A percentile compares a stretch with the other conserved stretches of the same genome.
These are phyloP conservation scores for Baeospora myosura DNA, from an alignment of 1,284 basidiomycete species.

Conservation along the genomic window DNA sequence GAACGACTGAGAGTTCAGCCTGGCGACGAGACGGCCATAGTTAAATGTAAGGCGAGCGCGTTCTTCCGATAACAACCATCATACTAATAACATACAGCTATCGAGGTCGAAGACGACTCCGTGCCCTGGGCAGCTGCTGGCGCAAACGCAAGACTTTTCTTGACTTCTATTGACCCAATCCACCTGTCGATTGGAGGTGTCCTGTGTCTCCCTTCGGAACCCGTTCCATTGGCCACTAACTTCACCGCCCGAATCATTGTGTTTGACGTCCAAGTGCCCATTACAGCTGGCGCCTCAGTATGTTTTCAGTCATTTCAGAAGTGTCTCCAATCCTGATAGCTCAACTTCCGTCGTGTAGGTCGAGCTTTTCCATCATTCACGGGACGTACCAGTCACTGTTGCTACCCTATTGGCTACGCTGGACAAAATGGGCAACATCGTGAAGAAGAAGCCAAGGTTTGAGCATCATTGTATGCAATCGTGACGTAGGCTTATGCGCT, in stretches of 20 bases:
- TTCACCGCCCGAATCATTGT: slow-evolving; percentile 89
- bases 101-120: slow-evolving; percentile 76
- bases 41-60: slow-evolving; percentile 56
- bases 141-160: slow-evolving; percentile 79
- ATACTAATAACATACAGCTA: slow-evolving; percentile 44
- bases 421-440: slow-evolving; percentile 72
- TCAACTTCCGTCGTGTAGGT: no score
- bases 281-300: slow-evolving; percentile 82
- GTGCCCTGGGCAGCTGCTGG: slow-evolving; percentile 90
- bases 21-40: slow-evolving; percentile 83
- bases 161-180: slow-evolving; percentile 81
- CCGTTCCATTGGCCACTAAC: slow-evolving; percentile 67
- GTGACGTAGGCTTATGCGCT: slow-evolving; percentile 3
- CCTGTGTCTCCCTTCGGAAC: slow-evolving; percentile 68
- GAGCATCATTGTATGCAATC: background rate
- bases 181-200: slow-evolving; percentile 86
- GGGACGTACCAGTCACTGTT: slow-evolving; percentile 85
- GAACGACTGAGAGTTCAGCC: slow-evolving; percentile 84
- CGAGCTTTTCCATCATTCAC: slow-evolving; percentile 91
- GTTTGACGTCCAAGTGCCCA: slow-evolving; percentile 88
- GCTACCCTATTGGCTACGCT: slow-evolving; percentile 72
- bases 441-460: slow-evolving; percentile 83
- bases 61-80: slow-evolving; percentile 3
- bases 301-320: background rate
- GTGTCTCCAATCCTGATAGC: background rate